Percentiles rank a stretch among this genome's conserved stretches.
phyloP scores from a whole-genome alignment of 805 yeast species.

The Starmerella floricola region DNA sequence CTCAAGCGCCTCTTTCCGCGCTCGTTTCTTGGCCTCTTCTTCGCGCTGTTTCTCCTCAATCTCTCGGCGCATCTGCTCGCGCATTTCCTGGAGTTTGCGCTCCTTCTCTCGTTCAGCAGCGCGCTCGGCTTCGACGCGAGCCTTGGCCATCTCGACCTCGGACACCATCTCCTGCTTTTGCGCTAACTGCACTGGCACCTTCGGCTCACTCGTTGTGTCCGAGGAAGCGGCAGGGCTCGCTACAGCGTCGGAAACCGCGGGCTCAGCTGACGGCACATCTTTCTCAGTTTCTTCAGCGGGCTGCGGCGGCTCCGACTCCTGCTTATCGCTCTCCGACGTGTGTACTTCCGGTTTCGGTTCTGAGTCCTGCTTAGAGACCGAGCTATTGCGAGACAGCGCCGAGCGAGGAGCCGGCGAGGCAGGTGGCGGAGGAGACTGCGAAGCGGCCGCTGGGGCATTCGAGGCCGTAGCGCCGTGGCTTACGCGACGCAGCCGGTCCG shows the following conservation, averaged over 20 bases:
- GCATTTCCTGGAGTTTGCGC: constrained; percentile 11
- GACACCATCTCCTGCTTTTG: constrained; percentile 28
- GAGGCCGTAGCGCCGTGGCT: too few relatives aligned
- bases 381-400: neutral
- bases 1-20: neutral
- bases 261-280: too few relatives aligned
- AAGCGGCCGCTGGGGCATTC: too few relatives aligned
- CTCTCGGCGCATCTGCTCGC: constrained; percentile 11
- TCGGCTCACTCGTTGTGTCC: too few relatives aligned
- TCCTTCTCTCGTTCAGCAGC: constrained; percentile 13
- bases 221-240: too few relatives aligned
- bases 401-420: too few relatives aligned
- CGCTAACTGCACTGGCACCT: neutral
- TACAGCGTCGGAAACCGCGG: too few relatives aligned
- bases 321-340: constrained; percentile 1
- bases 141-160: constrained; percentile 25
- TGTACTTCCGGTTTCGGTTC: constrained; percentile 1
- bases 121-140: constrained; percentile 17
- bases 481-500: too few relatives aligned
- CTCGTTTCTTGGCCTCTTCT: neutral
- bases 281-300: too few relatives aligned
- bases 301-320: constrained; percentile 1
- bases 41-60: neutral
- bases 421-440: too few relatives aligned
- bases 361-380: constrained; percentile 53